Evolutionary conservation across 2,329 filamentous ascomycete species (phyloP).

Genomic region (Pseudogymnoascus sp.): DNA sequence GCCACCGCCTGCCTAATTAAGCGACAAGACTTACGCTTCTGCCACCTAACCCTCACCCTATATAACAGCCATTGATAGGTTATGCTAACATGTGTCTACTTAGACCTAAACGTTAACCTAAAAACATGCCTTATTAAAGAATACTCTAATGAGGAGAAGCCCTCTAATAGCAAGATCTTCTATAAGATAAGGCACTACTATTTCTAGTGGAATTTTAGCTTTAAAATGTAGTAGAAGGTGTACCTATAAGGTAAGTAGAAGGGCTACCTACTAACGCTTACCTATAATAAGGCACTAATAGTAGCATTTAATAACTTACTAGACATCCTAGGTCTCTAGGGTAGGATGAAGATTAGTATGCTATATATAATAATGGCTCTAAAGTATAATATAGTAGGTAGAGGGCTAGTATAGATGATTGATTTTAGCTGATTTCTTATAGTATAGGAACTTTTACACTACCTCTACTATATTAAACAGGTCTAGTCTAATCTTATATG

Average conservation of each 20-base stretch:
- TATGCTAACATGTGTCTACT: neutral
- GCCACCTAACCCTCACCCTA: no score
- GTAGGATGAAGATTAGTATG: no score
- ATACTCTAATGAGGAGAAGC: conserved; percentile 28
- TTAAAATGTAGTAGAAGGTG: conserved; percentile 17
- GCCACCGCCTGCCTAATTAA: no score
- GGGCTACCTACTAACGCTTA: neutral
- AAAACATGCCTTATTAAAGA: conserved; percentile 26
- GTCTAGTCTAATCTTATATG: neutral
- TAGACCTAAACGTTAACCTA: conserved; percentile 27
- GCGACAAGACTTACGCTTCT: no score
- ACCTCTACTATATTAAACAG: conserved; percentile 3
- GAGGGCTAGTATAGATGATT: neutral
- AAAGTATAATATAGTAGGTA: conserved; percentile 17
- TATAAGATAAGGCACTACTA: conserved; percentile 29
- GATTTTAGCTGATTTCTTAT: neutral
- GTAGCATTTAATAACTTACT: conserved; percentile 17
- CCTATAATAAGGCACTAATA: conserved; percentile 11
- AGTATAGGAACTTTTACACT: conserved; percentile 9
- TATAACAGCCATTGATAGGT: no score
- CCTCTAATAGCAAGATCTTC: conserved; percentile 29
- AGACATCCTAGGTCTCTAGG: conserved; percentile 18
- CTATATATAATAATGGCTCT: no score
- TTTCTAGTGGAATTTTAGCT: conserved; percentile 16
- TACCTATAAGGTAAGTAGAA: conserved; percentile 7